Evolutionary conservation across 768 basidiomycete species (phyloP).

Genomic region (Mycena venus): DNA sequence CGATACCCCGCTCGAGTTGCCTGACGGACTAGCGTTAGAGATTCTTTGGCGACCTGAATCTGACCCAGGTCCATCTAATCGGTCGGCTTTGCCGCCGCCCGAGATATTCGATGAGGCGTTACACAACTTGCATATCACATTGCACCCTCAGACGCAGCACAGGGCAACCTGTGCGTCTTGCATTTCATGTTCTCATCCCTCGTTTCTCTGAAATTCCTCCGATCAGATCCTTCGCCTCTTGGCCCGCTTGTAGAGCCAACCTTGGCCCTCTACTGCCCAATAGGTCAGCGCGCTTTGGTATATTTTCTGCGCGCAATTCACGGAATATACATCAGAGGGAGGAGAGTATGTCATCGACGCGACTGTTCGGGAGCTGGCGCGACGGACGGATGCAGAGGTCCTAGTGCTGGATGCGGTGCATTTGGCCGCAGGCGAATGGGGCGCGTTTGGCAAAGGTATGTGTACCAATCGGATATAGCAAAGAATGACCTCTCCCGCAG

Average conservation of each 20-base stretch:
- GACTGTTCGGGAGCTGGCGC: constrained; percentile 84
- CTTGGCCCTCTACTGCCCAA: constrained; percentile 88
- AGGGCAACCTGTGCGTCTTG: constrained; percentile 62
- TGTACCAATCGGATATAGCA: neutral
- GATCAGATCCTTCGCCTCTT: constrained; percentile 58
- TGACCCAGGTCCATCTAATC: constrained; percentile 48
- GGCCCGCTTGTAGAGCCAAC: constrained; percentile 81
- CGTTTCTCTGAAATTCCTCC: neutral
- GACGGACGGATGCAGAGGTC: constrained; percentile 82
- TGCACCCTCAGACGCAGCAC: constrained; percentile 88
- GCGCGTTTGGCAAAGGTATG: constrained; percentile 84
- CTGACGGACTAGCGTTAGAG: constrained; percentile 59
- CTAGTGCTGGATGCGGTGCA: constrained; percentile 88
- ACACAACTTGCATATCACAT: constrained; percentile 79
- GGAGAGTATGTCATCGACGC: constrained; percentile 87
- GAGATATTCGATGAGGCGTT: constrained; percentile 83
- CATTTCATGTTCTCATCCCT: neutral
- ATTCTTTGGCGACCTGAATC: constrained; percentile 76
- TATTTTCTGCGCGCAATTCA: neutral
- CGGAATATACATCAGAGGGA: constrained; percentile 61
- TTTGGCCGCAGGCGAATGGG: constrained; percentile 90
- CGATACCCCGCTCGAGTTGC: constrained; percentile 62
- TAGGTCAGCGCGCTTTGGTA: constrained; percentile 49
- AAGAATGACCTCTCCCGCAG: constrained; percentile 50
- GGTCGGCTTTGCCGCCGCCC: constrained; percentile 70